Base-by-base conservation (phyloP, 2,329 filamentous ascomycete genomes). In the Graphium sp. region DNA sequence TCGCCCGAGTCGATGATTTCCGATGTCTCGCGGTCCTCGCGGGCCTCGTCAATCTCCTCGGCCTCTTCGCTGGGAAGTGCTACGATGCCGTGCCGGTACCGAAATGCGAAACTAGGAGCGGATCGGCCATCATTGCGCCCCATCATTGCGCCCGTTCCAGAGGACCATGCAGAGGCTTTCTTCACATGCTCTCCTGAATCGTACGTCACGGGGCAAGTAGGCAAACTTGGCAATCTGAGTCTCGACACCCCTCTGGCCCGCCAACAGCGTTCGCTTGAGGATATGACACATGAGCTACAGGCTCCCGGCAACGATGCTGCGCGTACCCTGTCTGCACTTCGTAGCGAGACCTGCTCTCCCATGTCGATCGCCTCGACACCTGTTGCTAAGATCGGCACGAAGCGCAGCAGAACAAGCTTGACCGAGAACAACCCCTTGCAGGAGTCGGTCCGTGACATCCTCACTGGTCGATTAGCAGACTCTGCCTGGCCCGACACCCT, bases 1-100 rank as follows among this genome's bases (percentile, higher is more conserved):
- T 75, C 71, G 17, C 71, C 71, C 36, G 70, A 75, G 43, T 75
- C 71, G 31, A 74, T 75, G 69, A 51, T 75, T 25, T 74, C 71
- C 34, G 71, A 75, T 43, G 55, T 58, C 32, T 74, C 64, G 33
- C 61, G 61, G 35, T 60, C 67, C 36, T 74, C 70, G 37, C 66
- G 68, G 46, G 72, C 67, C 29, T 74, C 70, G 44, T 74, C 69
- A 12, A 67, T 72, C 50, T 74, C 68, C 32, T 72, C 68, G 43
- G 59, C 65, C 41, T 72, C 67, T 39, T 70, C 65, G 34, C 51
- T 66, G 52, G 61, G 53, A 48, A 66, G 60, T 60, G 68, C 67
- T 67, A 68, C 49, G 51, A 55, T 55, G 45, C 59, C 65, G 60
- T 69, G 66, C 68, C 68, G 68, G 62, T 70, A 60, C 56, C 66